These are phyloP conservation scores for Thecaphora thlaspeos DNA, from an alignment of 1,284 basidiomycete genomes.

Conservation along the genomic window DNA sequence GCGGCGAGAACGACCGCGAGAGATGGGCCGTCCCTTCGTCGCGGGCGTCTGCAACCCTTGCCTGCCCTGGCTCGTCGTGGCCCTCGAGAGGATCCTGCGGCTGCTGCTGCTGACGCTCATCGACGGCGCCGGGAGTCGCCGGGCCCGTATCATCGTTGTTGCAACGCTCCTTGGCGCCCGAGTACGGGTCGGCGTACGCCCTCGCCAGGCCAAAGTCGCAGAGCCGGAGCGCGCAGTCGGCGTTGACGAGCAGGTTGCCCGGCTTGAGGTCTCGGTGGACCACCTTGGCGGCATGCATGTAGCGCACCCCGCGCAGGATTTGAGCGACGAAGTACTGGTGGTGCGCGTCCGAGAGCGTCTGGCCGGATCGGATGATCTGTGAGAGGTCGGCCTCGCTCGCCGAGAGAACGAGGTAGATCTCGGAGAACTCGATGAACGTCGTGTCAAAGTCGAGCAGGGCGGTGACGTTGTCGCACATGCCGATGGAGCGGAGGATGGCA, in stretches of 20 bases:
- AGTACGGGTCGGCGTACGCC: conserved; percentile 28
- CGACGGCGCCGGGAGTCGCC: conserved; percentile 8
- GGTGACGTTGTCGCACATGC: conserved; percentile 50
- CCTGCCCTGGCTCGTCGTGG: conserved; percentile 1
- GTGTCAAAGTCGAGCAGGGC: conserved; percentile 55
- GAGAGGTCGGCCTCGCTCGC: conserved; percentile 55
- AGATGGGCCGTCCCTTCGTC: too few species aligned
- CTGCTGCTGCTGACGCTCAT: conserved; percentile 18
- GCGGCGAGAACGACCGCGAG: conserved; percentile 1
- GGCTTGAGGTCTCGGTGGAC: conserved; percentile 57
- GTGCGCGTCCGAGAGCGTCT: conserved; percentile 52
- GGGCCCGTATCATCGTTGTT: conserved; percentile 18
- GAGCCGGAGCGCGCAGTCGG: conserved; percentile 51
- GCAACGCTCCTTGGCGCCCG: neutral
- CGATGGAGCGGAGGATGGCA: conserved; percentile 44
- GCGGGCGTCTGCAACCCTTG: too few species aligned
- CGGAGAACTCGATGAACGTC: conserved; percentile 56
- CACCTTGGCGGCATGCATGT: conserved; percentile 54
- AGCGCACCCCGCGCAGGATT: conserved; percentile 50
- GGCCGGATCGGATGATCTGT: conserved; percentile 54
- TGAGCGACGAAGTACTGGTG: conserved; percentile 56
- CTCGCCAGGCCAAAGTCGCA: conserved; percentile 56
- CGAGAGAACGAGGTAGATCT: conserved; percentile 53
- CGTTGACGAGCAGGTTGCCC: conserved; percentile 56
- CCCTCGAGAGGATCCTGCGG: conserved; percentile 14